A percentile compares a stretch with the other conserved stretches of the same genome.
These are phyloP conservation scores for Fistulifera solaris DNA, from an alignment of 108 stramenopile genomes.

Conservation along the genomic window DNA sequence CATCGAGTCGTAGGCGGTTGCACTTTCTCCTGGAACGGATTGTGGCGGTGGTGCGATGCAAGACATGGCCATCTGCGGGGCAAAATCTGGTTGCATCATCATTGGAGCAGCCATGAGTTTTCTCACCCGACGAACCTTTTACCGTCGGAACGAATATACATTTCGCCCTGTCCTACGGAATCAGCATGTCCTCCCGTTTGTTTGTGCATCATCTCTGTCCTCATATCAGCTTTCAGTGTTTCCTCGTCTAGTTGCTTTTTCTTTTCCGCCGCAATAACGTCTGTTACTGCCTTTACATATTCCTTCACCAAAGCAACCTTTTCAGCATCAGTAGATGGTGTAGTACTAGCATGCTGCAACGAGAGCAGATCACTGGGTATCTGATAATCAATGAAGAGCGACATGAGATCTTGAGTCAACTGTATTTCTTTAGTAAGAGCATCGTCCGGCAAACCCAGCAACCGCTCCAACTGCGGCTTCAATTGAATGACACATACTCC, in stretches of 20 bases:
- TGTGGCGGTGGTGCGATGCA: not conserved
- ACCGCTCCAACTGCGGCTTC: conserved; percentile 76
- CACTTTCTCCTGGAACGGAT: not conserved
- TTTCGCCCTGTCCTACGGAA: too few relatives aligned
- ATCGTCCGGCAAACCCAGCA: conserved; percentile 52
- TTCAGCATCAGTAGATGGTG: not conserved
- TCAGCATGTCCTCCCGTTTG: too few relatives aligned
- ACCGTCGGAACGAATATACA: too few relatives aligned
- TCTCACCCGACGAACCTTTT: too few relatives aligned
- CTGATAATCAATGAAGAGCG: conserved; percentile 75
- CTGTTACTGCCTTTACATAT: conserved; percentile 52
- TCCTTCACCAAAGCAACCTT: conserved; percentile 54
- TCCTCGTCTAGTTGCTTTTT: conserved; percentile 43
- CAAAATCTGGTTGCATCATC: too few relatives aligned
- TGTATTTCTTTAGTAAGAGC: conserved; percentile 78
- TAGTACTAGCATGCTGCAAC: conserved; percentile 40
- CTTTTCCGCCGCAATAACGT: conserved; percentile 50
- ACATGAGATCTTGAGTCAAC: conserved; percentile 76
- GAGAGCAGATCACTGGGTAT: conserved; percentile 77
- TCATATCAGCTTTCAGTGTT: conserved; percentile 41
- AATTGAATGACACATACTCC: conserved; percentile 72
- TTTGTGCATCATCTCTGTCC: conserved; percentile 11
- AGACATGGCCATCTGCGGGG: too few relatives aligned
- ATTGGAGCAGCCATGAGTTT: too few relatives aligned
- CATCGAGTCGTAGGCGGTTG: too few relatives aligned